Percentiles rank a stretch among this genome's conserved stretches.
Evolutionary conservation across 176 grass and related monocot species (phyloP).

Genomic region (Avena atlantica): DNA sequence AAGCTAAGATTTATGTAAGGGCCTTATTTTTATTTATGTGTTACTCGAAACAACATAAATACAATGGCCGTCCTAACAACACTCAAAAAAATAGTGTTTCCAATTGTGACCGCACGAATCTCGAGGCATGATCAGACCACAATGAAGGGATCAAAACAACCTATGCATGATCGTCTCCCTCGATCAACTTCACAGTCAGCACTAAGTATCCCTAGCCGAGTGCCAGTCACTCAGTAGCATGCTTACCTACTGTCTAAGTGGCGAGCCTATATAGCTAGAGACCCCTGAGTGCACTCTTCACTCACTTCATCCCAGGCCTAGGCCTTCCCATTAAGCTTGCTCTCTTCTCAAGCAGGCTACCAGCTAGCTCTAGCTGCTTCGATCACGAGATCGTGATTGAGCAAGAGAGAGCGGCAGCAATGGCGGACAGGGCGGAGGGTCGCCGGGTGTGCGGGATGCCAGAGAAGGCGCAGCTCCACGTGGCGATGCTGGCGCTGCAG

Average conservation of each 20-base stretch:
- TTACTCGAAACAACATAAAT: too few species aligned
- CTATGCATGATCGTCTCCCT: background rate
- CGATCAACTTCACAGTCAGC: background rate
- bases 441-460: slow-evolving; percentile 78
- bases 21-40: too few species aligned
- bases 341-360: background rate
- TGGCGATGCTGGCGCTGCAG: slow-evolving; percentile 93
- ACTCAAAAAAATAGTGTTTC: too few species aligned
- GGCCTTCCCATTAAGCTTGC: background rate
- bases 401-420: slow-evolving; percentile 14
- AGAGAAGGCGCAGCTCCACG: slow-evolving; percentile 94
- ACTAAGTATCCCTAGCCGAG: background rate
- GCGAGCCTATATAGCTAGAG: slow-evolving; percentile 53
- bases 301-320: background rate
- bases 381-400: background rate
- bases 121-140: background rate
- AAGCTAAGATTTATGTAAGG: too few species aligned
- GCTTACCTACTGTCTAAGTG: slow-evolving; percentile 21
- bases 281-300: slow-evolving; percentile 23
- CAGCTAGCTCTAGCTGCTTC: slow-evolving; percentile 3
- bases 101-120: background rate
- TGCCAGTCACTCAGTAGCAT: slow-evolving; percentile 7
- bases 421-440: slow-evolving; percentile 69
- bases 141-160: background rate
- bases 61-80: too few species aligned